Percentiles rank a stretch among this genome's conserved stretches.
Conservation (phyloP, 1,284 basidiomycete species). For the Schizophyllum commune region DNA sequence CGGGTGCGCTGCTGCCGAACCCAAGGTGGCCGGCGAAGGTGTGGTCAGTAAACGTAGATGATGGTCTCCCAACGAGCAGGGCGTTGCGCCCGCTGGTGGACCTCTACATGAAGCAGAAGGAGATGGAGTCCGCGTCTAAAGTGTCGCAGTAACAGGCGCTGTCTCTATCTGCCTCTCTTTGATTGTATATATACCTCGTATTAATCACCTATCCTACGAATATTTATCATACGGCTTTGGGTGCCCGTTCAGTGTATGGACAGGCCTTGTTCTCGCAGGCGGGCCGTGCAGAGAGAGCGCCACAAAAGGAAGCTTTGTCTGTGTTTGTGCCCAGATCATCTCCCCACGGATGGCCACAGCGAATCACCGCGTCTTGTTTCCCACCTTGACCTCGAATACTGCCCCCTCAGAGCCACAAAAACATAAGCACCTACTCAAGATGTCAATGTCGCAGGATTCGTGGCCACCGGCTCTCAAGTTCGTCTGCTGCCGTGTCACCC, state of each 20-base stretch:
- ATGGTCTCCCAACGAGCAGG: not conserved
- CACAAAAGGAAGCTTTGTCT: not conserved
- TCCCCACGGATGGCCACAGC: not conserved
- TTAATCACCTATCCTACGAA: no score
- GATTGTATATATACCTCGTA: no score
- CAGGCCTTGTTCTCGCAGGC: no score
- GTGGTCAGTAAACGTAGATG: not conserved
- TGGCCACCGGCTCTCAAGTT: conserved; percentile 62
- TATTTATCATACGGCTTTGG: no score
- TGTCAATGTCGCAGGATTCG: conserved; percentile 49
- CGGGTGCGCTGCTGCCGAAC: not conserved
- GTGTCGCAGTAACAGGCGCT: no score
- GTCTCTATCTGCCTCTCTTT: no score
- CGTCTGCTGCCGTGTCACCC: conserved; percentile 11
- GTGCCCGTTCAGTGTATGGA: no score
- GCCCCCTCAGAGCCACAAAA: no score
- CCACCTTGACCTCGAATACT: not conserved
- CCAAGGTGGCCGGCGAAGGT: not conserved
- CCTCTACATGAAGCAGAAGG: not conserved
- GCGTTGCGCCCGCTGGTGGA: not conserved
- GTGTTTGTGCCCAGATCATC: not conserved
- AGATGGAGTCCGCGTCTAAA: not conserved
- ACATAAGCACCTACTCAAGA: not conserved
- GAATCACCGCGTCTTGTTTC: not conserved
- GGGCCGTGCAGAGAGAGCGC: not conserved